Evolutionary conservation across 768 basidiomycete genomes (phyloP), one percentile per base, ranked within the genome.

Genomic region (Kwoniella sp.): DNA sequence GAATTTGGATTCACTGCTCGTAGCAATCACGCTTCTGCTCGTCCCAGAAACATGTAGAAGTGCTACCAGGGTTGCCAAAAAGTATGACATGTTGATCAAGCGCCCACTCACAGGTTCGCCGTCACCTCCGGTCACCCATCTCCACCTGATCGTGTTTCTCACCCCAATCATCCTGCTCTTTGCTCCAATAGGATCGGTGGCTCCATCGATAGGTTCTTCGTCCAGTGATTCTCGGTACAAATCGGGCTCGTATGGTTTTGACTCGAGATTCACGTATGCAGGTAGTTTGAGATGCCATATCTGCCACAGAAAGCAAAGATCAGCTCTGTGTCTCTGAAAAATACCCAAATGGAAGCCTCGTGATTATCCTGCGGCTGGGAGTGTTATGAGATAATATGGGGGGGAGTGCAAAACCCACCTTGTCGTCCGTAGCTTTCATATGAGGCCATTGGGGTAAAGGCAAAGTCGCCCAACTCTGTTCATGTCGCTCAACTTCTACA

Each of bases 81-180:
- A n/a, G n/a, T n/a, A n/a, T n/a, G n/a, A n/a, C n/a, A n/a, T n/a
- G n/a, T n/a, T n/a, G n/a, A n/a, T n/a, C n/a, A n/a, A 29, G 19
- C n/a, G 27, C 29, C 4, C 4, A 84, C 90, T 82, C 73, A 94
- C 94, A 72, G 90, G 88, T 73, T 86, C 82, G 6, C 88, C 90
- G 44, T 83, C 82, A 60, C 85, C 85, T 68, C 90, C 89, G 77
- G 89, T 90, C 0, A 84, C 83, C 96, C 96, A 99, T 71, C 88
- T 87, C 96, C 96, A 99, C 40, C 96, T 85, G 21, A 98, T 84
- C 5, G 93, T 94, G 79, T 96, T 96, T 82, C 92, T 91, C 8
- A 96, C 90, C 69, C 90, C 88, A 60, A 88, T 89, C 80, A 88
- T 88, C 79, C 91, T 89, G 57, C 87, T 86, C 24, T 87, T 79